Percentiles rank a stretch among this genome's conserved stretches.
Evolutionary conservation across 73 alveolate species (phyloP).

Genomic region (Paramecium caudatum): DNA sequence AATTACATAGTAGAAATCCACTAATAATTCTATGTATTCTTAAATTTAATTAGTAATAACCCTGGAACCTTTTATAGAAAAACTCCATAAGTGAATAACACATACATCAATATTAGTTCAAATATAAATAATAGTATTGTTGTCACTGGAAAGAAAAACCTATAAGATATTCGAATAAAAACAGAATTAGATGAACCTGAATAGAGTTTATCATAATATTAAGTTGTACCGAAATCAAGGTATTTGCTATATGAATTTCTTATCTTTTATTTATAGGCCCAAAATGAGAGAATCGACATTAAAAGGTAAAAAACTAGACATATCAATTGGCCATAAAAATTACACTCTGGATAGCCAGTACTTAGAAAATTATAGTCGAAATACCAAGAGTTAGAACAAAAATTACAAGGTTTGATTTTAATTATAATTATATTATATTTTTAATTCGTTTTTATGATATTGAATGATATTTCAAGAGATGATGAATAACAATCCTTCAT

Average conservation of each 20-base stretch:
- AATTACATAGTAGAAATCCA: slow-evolving; percentile 40
- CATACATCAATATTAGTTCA: slow-evolving; percentile 36
- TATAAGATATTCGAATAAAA: slow-evolving; percentile 24
- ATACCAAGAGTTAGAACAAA: slow-evolving; percentile 66
- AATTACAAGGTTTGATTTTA: slow-evolving; percentile 62
- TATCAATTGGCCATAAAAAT: slow-evolving; percentile 44
- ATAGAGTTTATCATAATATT: not conserved
- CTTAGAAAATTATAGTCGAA: not conserved
- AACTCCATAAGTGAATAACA: slow-evolving; percentile 56
- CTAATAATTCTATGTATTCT: not conserved
- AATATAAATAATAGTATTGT: slow-evolving; percentile 57
- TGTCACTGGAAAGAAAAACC: slow-evolving; percentile 1
- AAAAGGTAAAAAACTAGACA: slow-evolving; percentile 37
- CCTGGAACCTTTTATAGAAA: not conserved
- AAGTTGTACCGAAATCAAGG: slow-evolving; percentile 51
- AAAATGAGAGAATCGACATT: slow-evolving; percentile 58
- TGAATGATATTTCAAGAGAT: slow-evolving; percentile 50
- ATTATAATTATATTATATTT: slow-evolving; percentile 52
- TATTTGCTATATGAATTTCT: not conserved
- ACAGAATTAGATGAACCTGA: slow-evolving; percentile 68
- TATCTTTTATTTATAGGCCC: slow-evolving; percentile 14
- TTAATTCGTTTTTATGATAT: slow-evolving; percentile 56
- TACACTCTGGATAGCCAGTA: slow-evolving; percentile 35
- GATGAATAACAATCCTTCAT: slow-evolving; percentile 53
- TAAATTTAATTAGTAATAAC: not conserved